phyloP scores from a whole-genome alignment of 2,329 filamentous ascomycete genomes.

The Cordyceps fumosorosea region DNA sequence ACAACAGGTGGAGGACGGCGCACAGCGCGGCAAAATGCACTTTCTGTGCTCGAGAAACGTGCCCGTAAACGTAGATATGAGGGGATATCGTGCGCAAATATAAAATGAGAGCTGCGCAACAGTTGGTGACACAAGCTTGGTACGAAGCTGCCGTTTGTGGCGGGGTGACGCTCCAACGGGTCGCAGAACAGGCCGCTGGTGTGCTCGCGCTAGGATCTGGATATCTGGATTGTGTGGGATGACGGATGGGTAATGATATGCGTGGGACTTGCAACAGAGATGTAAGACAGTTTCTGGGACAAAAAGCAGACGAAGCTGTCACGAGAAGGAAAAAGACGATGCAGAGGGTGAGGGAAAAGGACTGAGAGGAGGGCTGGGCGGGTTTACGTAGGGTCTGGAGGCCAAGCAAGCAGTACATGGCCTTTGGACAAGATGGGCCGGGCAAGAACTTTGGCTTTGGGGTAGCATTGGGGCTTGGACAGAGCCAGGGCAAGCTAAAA shows the following conservation, averaged over 20 bases:
- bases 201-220: constrained; percentile 6
- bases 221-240: neutral
- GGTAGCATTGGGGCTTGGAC: constrained; percentile 6
- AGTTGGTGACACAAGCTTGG: neutral
- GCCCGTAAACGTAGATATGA: neutral
- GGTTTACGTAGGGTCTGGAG: constrained; percentile 7
- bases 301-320: neutral
- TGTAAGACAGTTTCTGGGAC: neutral
- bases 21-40: neutral
- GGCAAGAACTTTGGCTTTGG: neutral
- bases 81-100: neutral
- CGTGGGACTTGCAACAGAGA: neutral
- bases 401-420: neutral
- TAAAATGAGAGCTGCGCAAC: neutral
- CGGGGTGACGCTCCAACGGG: constrained; percentile 9
- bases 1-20: neutral
- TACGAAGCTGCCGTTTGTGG: constrained; percentile 6
- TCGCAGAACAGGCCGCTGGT: constrained; percentile 11
- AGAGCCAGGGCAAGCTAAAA: neutral
- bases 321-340: neutral
- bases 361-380: constrained; percentile 3
- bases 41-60: neutral
- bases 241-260: neutral
- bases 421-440: neutral
- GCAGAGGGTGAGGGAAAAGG: constrained; percentile 3